Evolutionary conservation across 352 stramenopile species (phyloP), one percentile per base, ranked within the genome.

Genomic region (Thalassiosira mediterranea): DNA sequence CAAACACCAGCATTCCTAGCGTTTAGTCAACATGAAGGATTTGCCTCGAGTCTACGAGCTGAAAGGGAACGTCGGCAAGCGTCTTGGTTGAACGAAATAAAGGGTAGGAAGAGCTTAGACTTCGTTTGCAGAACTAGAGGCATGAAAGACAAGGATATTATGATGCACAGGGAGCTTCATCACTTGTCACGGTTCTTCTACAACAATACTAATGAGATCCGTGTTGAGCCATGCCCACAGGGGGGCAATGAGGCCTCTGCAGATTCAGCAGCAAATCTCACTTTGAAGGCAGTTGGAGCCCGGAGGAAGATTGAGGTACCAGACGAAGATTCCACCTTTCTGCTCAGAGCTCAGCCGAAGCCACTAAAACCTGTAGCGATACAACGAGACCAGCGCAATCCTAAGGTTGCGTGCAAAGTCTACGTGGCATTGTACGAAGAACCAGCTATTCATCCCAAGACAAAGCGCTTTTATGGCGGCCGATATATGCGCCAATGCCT

Each of bases 241-340:
- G 38, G 42, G 26, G 65, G 21, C n/a, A 59, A 81, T 11, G 53
- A 74, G 34, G 54, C 62, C 47, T 15, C 44, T n/a, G 67, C 62
- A 44, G 51, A 62, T 37, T 58, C 51, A 54, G 68, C 72, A 56
- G 72, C 73, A 15, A 82, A 82, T 57, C 32, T 84, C 32, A 76
- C 58, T 4, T 59, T 84, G 23, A 79, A 84, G 65, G 57, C 49
- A 38, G 64, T 81, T 48, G 72, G 71, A 11, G 48, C 67, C 8
- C 38, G 83, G 40, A 75, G 85, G 31, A 83, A 81, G 21, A 84
- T 91, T 54, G 88, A 91, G 69, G 71, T 93, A 29, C 88, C 88
- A 13, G 85, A 93, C 57, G 88, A 93, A 68, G 88, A 93, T 73
- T 93, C 88, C 25, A 91, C 88, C 4, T 93, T 93, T 76, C 69